Evolutionary conservation across 306 rosid species (phyloP), one percentile per base, ranked within the genome.

Genomic region (Sophora flavescens): DNA sequence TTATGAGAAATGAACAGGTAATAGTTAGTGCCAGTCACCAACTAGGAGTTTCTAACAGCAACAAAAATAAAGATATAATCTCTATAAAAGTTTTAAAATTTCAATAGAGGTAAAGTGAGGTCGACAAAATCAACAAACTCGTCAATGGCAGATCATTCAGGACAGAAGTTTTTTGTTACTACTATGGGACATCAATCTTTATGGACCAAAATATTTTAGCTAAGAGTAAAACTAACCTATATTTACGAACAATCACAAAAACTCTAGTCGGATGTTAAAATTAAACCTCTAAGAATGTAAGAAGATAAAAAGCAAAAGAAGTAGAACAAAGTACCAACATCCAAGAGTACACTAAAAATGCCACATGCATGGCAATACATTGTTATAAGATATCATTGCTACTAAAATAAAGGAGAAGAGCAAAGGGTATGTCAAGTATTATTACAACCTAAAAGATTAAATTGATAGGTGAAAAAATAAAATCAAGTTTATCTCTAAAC

Each of bases 131-230:
- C 68, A 28, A 15, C 33, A 41, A 42, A 41, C 50, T 56, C 15
- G 22, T 63, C 63, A 56, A 22, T 22, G 22, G 68, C 16, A 36
- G 45, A 74, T 45, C 30, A 51, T 39, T 64, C 52, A 70, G 63
- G 52, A 71, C 8, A 38, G 39, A 3, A 38, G 33, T 9, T 56
- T 67, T 39, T 6, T 35, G 17, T 35, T 32, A 33, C 13, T 8
- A 54, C 6, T 18, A 44, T 44, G 50, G 50, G 50, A n/a, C 10
- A 44, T 44, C 38, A 35, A 5, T 35, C 4, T 5, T 44, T 44
- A 44, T 45, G 51, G 5, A 45, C 51, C n/a, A 45, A 13, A 45
- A 10, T 8, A 10, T 10, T 3, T 12, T 45, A 11, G 51, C 51
- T 11, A 45, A 45, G 15, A 13, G 15, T 45, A 13, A 12, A 45